Evolutionary conservation across 2,329 filamentous ascomycete species (phyloP), one percentile per base, ranked within the genome.

Genomic region (Pseudogymnoascus sp.): DNA sequence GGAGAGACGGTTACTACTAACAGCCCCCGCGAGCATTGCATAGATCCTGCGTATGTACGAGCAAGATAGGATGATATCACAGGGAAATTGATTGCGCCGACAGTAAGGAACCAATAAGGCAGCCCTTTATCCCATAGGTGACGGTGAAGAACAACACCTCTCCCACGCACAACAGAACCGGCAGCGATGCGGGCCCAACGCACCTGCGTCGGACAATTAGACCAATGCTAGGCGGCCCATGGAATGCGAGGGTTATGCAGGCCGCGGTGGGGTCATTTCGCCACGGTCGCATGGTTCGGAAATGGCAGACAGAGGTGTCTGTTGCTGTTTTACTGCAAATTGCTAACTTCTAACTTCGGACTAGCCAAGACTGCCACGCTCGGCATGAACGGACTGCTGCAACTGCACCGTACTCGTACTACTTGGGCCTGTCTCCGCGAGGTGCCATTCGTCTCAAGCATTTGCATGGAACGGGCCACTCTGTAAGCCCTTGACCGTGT

Each of bases 181-280:
- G 46, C 46, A 33, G n/a, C 46, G 26, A 31, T 56, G 26, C 46
- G 46, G 46, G 26, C 26, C 26, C 46, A 56, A 56, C 46, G 46
- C 46, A 56, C 46, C 26, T 56, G 46, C 46, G 46, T 56, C 46
- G 46, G 26, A 56, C 46, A 56, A 31, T 56, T 56, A 26, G 46
- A 56, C 46, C 46, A 56, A 56, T 56, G 46, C 26, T n/a, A n/a
- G 46, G 26, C 11, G 46, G 46, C 46, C 46, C 46, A 33, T 19
- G 26, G 3, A 56, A 33, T 33, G 26, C 46, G 46, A 56, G 46
- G 46, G 26, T 12, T 12, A 56, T 56, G 46, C 46, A 56, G 28
- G 46, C 33, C 8, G n/a, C n/a, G 26, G 46, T 56, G 46, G 46
- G 26, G 46, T 56, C 46, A 56, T 56, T 56, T 56, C n/a, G n/a